A percentile compares a stretch with the other conserved stretches of the same genome.
phyloP scores from a whole-genome alignment of 1,139 yeast species.

The Debaryomycetaceae sp. region DNA sequence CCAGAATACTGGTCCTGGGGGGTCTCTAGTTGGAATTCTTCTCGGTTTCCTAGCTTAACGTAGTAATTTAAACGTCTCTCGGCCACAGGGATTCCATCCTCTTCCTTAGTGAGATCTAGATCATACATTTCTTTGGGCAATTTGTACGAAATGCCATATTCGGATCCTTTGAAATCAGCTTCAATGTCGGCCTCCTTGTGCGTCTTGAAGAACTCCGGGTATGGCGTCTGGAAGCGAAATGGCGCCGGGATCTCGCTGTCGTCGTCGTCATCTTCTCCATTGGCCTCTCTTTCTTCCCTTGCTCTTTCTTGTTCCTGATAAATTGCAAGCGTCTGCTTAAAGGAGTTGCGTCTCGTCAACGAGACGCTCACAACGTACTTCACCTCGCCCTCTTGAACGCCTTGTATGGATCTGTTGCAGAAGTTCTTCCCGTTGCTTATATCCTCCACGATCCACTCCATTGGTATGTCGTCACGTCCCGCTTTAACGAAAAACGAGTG shows the following conservation, averaged over 20 bases:
- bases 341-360: slow-evolving; percentile 37
- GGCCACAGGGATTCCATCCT: slow-evolving; percentile 22
- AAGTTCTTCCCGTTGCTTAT: slow-evolving; percentile 58
- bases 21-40: slow-evolving; percentile 15
- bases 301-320: slow-evolving; percentile 22
- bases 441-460: slow-evolving; percentile 33
- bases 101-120: slow-evolving; percentile 21
- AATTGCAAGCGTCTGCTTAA: slow-evolving; percentile 15
- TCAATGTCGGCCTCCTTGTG: slow-evolving; percentile 16
- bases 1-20: slow-evolving; percentile 52
- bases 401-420: slow-evolving; percentile 55
- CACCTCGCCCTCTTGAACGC: slow-evolving; percentile 49
- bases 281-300: slow-evolving; percentile 15
- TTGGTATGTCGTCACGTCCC: slow-evolving; percentile 14
- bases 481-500: slow-evolving; percentile 32
- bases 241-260: slow-evolving; percentile 22
- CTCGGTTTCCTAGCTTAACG: slow-evolving; percentile 37
- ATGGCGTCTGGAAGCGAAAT: slow-evolving; percentile 37
- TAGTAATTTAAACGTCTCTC: slow-evolving; percentile 42
- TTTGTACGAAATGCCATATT: slow-evolving; percentile 21
- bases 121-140: slow-evolving; percentile 41
- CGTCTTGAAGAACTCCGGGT: slow-evolving; percentile 26
- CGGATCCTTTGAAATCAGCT: slow-evolving; percentile 13
- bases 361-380: slow-evolving; percentile 55
- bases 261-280: slow-evolving; percentile 18